Percentiles rank a stretch among this genome's conserved stretches.
These are phyloP conservation scores for Penicillium maclennaniae DNA, from an alignment of 495 filamentous ascomycete species.

Conservation along the genomic window DNA sequence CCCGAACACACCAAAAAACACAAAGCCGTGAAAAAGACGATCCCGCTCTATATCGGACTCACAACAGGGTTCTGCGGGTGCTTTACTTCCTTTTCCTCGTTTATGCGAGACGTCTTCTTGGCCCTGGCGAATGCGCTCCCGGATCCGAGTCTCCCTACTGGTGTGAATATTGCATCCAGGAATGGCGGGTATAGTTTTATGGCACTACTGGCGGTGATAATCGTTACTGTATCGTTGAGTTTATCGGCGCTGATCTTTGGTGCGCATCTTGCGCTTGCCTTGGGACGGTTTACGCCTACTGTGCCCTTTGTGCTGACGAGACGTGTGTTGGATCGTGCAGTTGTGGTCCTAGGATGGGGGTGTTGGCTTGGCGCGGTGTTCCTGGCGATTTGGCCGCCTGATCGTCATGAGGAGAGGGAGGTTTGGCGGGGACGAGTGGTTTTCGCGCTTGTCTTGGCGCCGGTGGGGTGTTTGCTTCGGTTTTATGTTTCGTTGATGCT, in stretches of 20 bases:
- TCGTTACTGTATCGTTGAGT: constrained; percentile 65
- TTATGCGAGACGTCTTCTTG: constrained; percentile 82
- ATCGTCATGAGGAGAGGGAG: constrained; percentile 37
- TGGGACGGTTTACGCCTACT: constrained; percentile 45
- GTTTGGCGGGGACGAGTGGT: constrained; percentile 70
- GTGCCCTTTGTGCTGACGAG: constrained; percentile 56
- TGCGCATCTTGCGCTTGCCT: constrained; percentile 73
- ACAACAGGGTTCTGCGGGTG: constrained; percentile 92
- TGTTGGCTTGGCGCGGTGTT: constrained; percentile 78
- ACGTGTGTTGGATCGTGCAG: constrained; percentile 57
- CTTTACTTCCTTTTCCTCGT: constrained; percentile 88
- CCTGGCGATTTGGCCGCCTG: constrained; percentile 70
- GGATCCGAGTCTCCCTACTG: constrained; percentile 33
- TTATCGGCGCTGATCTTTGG: constrained; percentile 42
- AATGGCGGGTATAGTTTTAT: constrained; percentile 80
- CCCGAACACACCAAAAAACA: constrained; percentile 33
- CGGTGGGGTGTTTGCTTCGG: constrained; percentile 69
- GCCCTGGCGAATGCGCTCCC: constrained; percentile 72
- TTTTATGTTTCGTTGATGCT: constrained; percentile 64
- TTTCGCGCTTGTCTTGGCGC: constrained; percentile 82
- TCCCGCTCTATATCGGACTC: constrained; percentile 87
- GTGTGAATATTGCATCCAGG: constrained; percentile 33
- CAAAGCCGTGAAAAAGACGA: constrained; percentile 63
- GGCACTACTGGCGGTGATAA: constrained; percentile 66
- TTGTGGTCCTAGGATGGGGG: constrained; percentile 61